These are phyloP conservation scores for Calonectria naviculata DNA, from an alignment of 2,329 filamentous ascomycete species.

Conservation along the genomic window DNA sequence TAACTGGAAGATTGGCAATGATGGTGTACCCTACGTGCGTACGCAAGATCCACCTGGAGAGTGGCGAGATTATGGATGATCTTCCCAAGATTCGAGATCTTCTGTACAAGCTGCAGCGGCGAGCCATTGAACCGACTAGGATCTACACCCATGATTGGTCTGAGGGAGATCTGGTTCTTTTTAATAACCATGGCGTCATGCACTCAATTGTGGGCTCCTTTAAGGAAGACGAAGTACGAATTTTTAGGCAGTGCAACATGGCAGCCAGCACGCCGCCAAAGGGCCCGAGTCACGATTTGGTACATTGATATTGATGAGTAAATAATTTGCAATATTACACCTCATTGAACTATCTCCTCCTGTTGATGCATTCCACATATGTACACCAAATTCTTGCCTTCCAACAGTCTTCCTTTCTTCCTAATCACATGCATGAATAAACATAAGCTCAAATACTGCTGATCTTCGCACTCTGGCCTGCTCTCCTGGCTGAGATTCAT, in stretches of 20 bases:
- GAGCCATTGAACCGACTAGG: background rate
- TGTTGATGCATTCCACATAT: too few species aligned
- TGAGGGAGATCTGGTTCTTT: constrained; percentile 6
- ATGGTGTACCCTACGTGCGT: constrained; percentile 1
- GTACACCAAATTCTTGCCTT: too few species aligned
- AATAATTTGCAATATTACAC: too few species aligned
- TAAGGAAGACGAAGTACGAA: background rate
- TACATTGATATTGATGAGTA: too few species aligned
- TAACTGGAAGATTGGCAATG: background rate
- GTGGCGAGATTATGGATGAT: background rate
- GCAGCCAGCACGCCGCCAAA: background rate
- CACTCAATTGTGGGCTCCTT: constrained; percentile 10
- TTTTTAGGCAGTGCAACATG: constrained; percentile 15
- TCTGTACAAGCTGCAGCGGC: constrained; percentile 3
- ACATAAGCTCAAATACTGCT: too few species aligned
- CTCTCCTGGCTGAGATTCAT: too few species aligned
- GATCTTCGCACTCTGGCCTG: too few species aligned
- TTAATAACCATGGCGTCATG: constrained; percentile 14
- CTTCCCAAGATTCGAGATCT: background rate
- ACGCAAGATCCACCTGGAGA: constrained; percentile 8
- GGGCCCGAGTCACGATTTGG: background rate
- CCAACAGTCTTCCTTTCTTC: too few species aligned
- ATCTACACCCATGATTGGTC: constrained; percentile 11
- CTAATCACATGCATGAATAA: too few species aligned
- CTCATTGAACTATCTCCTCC: too few species aligned